Percentiles rank a stretch among this genome's conserved stretches.
phyloP scores from a whole-genome alignment of 139 green algal species.

The Pleodorina starrii region DNA sequence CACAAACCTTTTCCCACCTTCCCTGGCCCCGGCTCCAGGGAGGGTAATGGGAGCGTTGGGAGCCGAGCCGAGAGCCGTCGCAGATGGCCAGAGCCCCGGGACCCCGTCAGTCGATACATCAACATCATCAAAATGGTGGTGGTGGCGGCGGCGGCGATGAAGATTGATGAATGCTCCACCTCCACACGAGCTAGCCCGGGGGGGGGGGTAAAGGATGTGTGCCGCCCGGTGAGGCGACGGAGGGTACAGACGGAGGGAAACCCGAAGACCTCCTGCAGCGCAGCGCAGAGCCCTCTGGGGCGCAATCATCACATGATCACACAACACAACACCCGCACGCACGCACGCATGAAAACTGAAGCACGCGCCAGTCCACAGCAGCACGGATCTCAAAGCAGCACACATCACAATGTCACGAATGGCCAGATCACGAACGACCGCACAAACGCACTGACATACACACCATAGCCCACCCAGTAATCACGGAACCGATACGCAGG shows the following conservation, averaged over 20 bases:
- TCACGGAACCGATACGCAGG: neutral
- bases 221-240: neutral
- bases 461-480: neutral
- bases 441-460: neutral
- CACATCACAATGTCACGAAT: neutral
- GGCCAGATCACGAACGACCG: neutral
- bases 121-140: too few relatives aligned
- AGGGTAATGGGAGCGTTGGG: too few relatives aligned
- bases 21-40: too few relatives aligned
- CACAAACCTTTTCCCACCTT: too few relatives aligned
- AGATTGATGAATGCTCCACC: too few relatives aligned
- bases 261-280: neutral
- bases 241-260: neutral
- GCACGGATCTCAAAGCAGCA: neutral
- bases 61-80: too few relatives aligned
- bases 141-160: too few relatives aligned
- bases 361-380: neutral
- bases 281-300: neutral
- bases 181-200: too few relatives aligned
- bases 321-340: neutral
- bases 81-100: too few relatives aligned
- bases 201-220: neutral
- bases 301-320: neutral
- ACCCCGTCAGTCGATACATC: too few relatives aligned
- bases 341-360: neutral